Evolutionary conservation across 306 rosid genomes (phyloP), one percentile per base, ranked within the genome.

Genomic region (Mimosa pudica): DNA sequence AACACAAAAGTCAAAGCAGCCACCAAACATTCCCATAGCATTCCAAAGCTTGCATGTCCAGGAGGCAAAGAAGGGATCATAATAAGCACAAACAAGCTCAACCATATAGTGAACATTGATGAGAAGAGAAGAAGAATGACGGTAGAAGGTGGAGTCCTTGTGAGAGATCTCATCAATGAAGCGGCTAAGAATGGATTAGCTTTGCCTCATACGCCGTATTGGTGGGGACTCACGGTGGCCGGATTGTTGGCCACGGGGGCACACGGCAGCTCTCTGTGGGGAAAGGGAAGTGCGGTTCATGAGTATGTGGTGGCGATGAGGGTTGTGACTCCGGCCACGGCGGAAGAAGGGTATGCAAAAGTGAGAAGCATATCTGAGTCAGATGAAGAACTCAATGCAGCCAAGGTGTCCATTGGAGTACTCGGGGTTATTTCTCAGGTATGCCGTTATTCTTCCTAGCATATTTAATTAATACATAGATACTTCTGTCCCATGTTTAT

Each of bases 361-460:
- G 86, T 87, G 77, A 64, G 89, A 60, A 84, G 10, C 41, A 83
- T 94, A 0, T 32, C 24, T 17, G 75, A 86, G 8, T 77, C 79
- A 9, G 75, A 92, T 69, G 76, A 82, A 81, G 87, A 88, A 11
- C 83, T 94, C 11, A 71, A 87, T 41, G 98, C 97, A 14, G 94
- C 84, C 17, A 94, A 83, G 80, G 93, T 94, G 1, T 89, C 98
- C 14, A 89, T 94, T 30, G 98, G 98, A 4, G 93, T 94, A 44
- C 86, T 94, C 2, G 98, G 98, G 24, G 94, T 90, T 68, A 85
- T 93, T 79, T 92, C 96, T 60, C 96, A 92, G 97, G 98, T 89
- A 85, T 41, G 35, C 2, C 36, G 1, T 24, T 24, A 24, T 24
- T 24, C 30, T 24, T 24, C 30, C 30, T 24, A 24, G 30, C 30